Base-by-base conservation (phyloP, 2,329 filamentous ascomycete genomes). In the Sporothrix protearum region DNA sequence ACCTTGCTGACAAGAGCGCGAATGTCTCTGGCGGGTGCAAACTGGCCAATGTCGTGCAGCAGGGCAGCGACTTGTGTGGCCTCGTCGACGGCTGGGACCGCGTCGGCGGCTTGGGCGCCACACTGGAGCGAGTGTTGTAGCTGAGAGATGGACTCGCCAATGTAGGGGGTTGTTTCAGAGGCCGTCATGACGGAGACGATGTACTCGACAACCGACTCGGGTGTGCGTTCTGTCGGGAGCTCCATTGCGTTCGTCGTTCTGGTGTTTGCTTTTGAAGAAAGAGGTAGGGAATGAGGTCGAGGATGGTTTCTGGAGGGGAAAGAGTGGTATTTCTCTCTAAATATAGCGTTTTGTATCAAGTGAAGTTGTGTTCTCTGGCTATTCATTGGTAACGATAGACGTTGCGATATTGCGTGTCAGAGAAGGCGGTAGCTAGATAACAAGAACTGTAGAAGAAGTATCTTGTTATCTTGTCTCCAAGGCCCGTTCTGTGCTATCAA, bases 111-210 rank as follows among this genome's bases (percentile, higher is more conserved):
- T 7, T 30, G 69, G 5, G 69, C 69, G 19, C 28, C 69, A 7
- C 59, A 67, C 22, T 71, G 69, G 2, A 71, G 61, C 5, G 69
- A 71, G 45, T 71, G 69, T 25, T 71, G 69, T 19, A 71, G 69
- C 61, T 71, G 69, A 28, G 69, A 71, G 45, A 71, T 64, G 14
- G 69, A 49, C 69, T 71, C 69, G 59, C 69, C 69, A 47, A 71
- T 71, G 49, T 71, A 71, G 0, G 69, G 69, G 8, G 59, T 71
- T 36, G 55, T n/a, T 39, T 64, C 69, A 3, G 61, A 71, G 5
- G 69, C 30, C 14, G 16, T 7, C 45, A 71, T 61, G 9, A 61
- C 33, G 19, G 30, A 39, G 19, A 61, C 22, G 19, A 61, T 61
- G 33, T 61, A 61, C 7, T 61, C 57, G 8, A 39, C 57, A 12